A percentile compares a stretch with the other conserved stretches of the same genome.
Conservation (phyloP, 441 rosid genomes). For the Pelargonium exstipulatum region DNA sequence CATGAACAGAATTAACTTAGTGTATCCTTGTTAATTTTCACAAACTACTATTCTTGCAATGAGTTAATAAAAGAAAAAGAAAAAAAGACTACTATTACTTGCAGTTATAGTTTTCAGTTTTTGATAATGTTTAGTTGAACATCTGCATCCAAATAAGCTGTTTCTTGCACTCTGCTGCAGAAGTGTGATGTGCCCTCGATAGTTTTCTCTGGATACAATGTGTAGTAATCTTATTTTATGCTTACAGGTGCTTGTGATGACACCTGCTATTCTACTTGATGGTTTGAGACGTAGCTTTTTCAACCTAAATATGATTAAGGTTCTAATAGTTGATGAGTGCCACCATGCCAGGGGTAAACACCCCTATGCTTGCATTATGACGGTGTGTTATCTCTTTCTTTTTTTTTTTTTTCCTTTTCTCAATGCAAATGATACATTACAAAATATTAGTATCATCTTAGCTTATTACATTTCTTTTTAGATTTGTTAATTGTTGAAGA, state of each 20-base stretch:
- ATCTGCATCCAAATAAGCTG: too few species aligned
- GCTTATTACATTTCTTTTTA: not conserved
- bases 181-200: not conserved
- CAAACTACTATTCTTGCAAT: too few species aligned
- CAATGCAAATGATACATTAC: not conserved
- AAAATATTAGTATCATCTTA: not conserved
- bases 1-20: too few species aligned
- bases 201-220: not conserved
- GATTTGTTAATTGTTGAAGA: not conserved
- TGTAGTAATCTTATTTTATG: constrained; percentile 9
- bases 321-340: constrained; percentile 88
- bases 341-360: constrained; percentile 71
- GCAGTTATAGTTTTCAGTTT: too few species aligned
- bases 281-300: constrained; percentile 69
- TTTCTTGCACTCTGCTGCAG: not conserved
- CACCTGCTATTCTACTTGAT: constrained; percentile 71
- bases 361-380: constrained; percentile 79
- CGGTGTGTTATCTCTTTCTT: constrained; percentile 35
- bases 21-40: too few species aligned
- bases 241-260: constrained; percentile 87
- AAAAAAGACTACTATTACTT: too few species aligned
- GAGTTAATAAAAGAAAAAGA: too few species aligned
- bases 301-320: constrained; percentile 52
- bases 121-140: too few species aligned
- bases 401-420: not conserved